Evolutionary conservation across 257 asterid species (phyloP), one percentile per base, ranked within the genome.

Genomic region (Solanum dulcamara): DNA sequence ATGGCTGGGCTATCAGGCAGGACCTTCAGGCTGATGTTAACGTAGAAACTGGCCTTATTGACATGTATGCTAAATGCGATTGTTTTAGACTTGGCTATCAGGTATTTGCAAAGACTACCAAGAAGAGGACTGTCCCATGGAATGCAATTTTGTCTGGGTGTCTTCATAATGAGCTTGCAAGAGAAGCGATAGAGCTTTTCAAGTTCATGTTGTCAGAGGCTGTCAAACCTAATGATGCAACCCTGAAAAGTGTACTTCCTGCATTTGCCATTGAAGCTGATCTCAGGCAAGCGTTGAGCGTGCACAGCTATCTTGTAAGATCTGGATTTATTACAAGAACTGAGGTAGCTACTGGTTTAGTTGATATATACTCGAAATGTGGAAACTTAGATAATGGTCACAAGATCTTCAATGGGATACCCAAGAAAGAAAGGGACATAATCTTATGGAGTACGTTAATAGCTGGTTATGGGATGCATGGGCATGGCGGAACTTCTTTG

Each of bases 361-460:
- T 94, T 51, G 95, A 96, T 87, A 86, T 92, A 83, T 94, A 93
- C 91, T 88, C 98, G 1, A 96, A 96, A 77, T 91, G 97, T 86
- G 99, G 98, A 74, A 89, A 90, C 83, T 87, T 94, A 60, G 89
- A 90, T 24, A 85, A 84, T 84, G 96, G 97, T 85, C 93, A 94
- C 83, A 85, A 67, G 67, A 88, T 96, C 85, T 93, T 94, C 64
- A 82, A 90, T 64, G 89, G 72, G 33, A 91, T 93, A 50, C 85
- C 92, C 64, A 35, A 33, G 70, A 90, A 85, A 86, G 84, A 89
- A 5, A 90, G 93, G 71, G 98, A 96, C 90, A 95, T 94, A 57
- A 94, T 96, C 32, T 87, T 90, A 1, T 96, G 98, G 99, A 92
- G 98, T 86, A 96, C 89, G 59, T 90, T 96, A 80, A 94, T 96